Evolutionary conservation across 148 eudicot genomes (phyloP), one percentile per base, ranked within the genome.

Genomic region (Dianthus caryophyllus): DNA sequence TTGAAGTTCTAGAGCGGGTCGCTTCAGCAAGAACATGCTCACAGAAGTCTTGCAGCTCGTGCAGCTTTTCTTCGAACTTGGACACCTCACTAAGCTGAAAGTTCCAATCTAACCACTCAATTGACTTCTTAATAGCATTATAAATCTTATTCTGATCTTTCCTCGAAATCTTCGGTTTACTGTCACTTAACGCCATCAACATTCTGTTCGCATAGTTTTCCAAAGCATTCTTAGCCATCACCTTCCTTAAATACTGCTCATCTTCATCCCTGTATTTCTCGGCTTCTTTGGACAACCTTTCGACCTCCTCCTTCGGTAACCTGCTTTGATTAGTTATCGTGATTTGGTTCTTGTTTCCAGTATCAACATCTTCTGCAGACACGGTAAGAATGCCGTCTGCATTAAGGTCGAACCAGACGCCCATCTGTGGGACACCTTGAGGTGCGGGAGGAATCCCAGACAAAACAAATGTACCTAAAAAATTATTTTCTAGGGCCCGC

Each of bases 201-300:
- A 33, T 33, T 3, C 7, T 7, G 38, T 33, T 33, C 4, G 38
- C 38, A 7, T 33, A 33, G 4, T 33, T 7, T 7, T 33, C 38
- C 38, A 33, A 33, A 3, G 38, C 44, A 9, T 50, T 50, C 69
- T 17, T 50, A 10, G 70, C 55, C 48, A 3, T 46, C n/a, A 57
- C 64, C 30, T 29, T 66, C 53, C 30, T 22, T 31, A n/a, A 20
- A 46, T 33, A 52, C 31, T 29, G 36, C 54, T 73, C 56, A 22
- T 73, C 71, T 29, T 73, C 65, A 41, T 8, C 62, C 31, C 18
- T 57, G 63, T 44, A 73, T 18, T 33, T 25, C 27, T 56, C 71
- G 22, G 70, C 76, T 1, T 73, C 76, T 20, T 56, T 44, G 13
- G 46, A 21, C 76, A 73, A n/a, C 55, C 51, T 44, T 46, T 73